These are phyloP conservation scores for Penicillium sp. DNA, from an alignment of 2,329 filamentous ascomycete species.

Conservation along the genomic window DNA sequence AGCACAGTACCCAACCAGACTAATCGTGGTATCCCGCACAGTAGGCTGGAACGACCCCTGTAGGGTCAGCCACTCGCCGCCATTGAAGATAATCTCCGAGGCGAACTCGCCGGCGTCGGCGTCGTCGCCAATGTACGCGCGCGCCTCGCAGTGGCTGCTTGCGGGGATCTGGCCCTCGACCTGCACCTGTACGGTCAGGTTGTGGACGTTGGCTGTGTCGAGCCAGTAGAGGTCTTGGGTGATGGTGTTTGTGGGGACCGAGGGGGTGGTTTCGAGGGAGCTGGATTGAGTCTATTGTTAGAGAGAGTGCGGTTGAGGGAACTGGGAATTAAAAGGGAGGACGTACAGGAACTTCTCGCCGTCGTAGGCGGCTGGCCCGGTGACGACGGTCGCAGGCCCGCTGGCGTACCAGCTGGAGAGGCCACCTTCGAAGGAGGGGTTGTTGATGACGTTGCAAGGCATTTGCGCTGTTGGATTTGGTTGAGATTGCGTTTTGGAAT, in stretches of 20 bases:
- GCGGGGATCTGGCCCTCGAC: background rate
- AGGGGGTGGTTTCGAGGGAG: background rate
- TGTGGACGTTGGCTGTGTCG: background rate
- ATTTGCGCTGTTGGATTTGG: background rate
- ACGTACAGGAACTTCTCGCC: background rate
- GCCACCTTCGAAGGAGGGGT: background rate
- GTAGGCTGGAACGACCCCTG: background rate
- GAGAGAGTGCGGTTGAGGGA: background rate
- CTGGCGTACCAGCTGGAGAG: background rate
- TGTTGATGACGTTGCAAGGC: conserved; percentile 9
- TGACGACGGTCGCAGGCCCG: background rate
- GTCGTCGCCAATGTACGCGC: background rate
- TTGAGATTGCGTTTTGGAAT: conserved; percentile 20
- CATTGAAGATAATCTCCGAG: background rate
- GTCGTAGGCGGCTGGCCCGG: background rate
- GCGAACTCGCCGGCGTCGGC: background rate
- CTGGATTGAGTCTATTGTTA: background rate
- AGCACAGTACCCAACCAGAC: background rate
- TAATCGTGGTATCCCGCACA: background rate
- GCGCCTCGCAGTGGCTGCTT: background rate
- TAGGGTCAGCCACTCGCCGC: background rate
- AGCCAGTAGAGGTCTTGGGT: conserved; percentile 9
- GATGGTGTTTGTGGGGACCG: background rate
- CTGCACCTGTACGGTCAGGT: background rate
- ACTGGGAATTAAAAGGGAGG: background rate